Evolutionary conservation across 306 rosid genomes (phyloP).

Genomic region (Hippophae gyantsensis): DNA sequence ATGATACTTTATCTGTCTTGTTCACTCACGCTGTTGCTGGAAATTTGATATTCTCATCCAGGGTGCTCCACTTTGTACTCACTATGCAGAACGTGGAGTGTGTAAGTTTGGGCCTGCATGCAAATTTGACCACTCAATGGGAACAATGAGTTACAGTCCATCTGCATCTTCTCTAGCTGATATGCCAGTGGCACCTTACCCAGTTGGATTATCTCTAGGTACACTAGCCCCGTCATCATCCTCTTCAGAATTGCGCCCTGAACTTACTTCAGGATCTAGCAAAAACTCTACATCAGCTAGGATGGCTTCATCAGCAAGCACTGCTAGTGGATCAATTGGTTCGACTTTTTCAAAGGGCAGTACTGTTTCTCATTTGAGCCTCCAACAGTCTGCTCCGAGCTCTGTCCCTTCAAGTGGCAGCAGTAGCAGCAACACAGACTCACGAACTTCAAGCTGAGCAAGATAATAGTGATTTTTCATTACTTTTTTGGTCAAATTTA

Average conservation of each 20-base stretch:
- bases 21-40: background rate
- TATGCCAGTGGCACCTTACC: constrained; percentile 91
- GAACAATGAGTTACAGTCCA: constrained; percentile 82
- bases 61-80: constrained; percentile 91
- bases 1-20: no score
- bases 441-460: constrained; percentile 62
- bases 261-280: constrained; percentile 49
- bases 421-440: constrained; percentile 39
- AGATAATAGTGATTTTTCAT: constrained; percentile 42
- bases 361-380: constrained; percentile 40
- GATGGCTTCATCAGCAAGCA: constrained; percentile 78
- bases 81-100: constrained; percentile 76
- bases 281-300: constrained; percentile 64
- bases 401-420: constrained; percentile 46
- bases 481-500: constrained; percentile 53
- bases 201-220: constrained; percentile 75
- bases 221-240: constrained; percentile 87
- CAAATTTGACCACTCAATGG: constrained; percentile 87
- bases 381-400: constrained; percentile 53
- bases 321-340: constrained; percentile 67
- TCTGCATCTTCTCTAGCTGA: constrained; percentile 87
- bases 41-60: constrained; percentile 34
- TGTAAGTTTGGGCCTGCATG: constrained; percentile 89
- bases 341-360: constrained; percentile 51
- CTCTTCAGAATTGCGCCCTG: constrained; percentile 85